A percentile compares a stretch with the other conserved stretches of the same genome.
phyloP scores from a whole-genome alignment of 1,139 yeast genomes.

The Spathaspora sp. region DNA sequence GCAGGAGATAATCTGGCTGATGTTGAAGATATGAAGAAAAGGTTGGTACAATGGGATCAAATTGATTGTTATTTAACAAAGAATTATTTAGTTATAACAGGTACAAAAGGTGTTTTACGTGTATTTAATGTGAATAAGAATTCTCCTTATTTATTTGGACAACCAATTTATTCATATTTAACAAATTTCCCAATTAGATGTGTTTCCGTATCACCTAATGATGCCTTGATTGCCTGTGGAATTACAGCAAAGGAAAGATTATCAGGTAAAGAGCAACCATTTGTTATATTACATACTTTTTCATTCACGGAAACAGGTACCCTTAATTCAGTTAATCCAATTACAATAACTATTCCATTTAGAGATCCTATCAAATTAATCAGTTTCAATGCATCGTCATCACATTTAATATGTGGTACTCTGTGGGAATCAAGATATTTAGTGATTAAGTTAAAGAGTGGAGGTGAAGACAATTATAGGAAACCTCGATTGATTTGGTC shows the following conservation, averaged over 20 bases:
- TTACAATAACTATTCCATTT: slow-evolving; percentile 80
- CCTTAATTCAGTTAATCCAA: slow-evolving; percentile 49
- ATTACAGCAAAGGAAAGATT: slow-evolving; percentile 75
- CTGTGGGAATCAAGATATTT: slow-evolving; percentile 78
- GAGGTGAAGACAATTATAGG: slow-evolving; percentile 27
- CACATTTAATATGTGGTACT: slow-evolving; percentile 78
- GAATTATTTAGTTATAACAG: slow-evolving; percentile 63
- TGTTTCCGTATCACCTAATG: slow-evolving; percentile 66
- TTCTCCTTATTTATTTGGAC: slow-evolving; percentile 45
- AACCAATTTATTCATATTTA: slow-evolving; percentile 64
- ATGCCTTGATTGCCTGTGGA: slow-evolving; percentile 71
- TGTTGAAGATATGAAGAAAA: slow-evolving; percentile 29
- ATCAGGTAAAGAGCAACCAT: slow-evolving; percentile 75
- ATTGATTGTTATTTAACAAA: slow-evolving; percentile 64
- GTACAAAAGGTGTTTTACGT: slow-evolving; percentile 70
- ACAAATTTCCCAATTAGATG: slow-evolving; percentile 80
- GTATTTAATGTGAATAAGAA: slow-evolving; percentile 54
- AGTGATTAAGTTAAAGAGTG: slow-evolving; percentile 61
- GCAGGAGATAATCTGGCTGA: slow-evolving; percentile 16
- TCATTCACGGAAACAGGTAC: slow-evolving; percentile 17
- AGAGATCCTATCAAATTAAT: slow-evolving; percentile 79
- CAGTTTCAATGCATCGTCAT: slow-evolving; percentile 68
- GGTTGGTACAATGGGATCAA: slow-evolving; percentile 58
- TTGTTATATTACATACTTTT: slow-evolving; percentile 64
- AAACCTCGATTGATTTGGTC: slow-evolving; percentile 65